Base-by-base conservation (phyloP, 371 early-diverging fungal genomes). In the Smittium mucronatum region DNA sequence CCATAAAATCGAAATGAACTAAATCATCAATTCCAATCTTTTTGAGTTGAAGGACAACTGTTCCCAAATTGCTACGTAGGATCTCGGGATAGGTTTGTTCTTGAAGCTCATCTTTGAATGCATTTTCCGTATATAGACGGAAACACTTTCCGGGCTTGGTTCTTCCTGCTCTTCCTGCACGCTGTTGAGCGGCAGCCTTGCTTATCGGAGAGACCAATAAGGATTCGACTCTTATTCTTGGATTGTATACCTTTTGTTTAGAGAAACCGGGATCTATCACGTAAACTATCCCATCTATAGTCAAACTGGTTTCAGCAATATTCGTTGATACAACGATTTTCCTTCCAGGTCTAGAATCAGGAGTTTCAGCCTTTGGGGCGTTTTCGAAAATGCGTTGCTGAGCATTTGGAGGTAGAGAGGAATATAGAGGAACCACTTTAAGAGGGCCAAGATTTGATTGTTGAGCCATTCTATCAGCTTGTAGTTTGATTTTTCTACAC, bases 221-320 rank as follows among this genome's bases (percentile, higher is more conserved):
- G 2, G 85, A 86, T 70, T 90, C 91, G 58, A 91, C 88, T 36
- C 93, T 90, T 63, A 94, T 87, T 36, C 94, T 87, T 47, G 97
- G 95, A 78, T 96, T 94, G 78, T 92, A 94, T 30, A 93, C 95
- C 80, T 95, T 97, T 72, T 94, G 89, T 76, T 99, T 99, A 8
- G 95, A 86, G 69, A 97, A 88, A 0, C 99, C 99, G 57, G 94
- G 93, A 75, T 99, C 99, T 36, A 99, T 87, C 57, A 99, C 99
- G 81, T 98, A 98, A 29, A 90, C 92, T 66, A 99, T 92, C 36
- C 97, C 95, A 71, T 95, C 94, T 69, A 99, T 98, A 1, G 99
- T 99, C 66, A 99, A 85, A 63, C 95, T 95, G 1, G 99, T 98
- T 81, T 99, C 99, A 17, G 98, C 97, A 79, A 99, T 92, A 77